These are phyloP conservation scores for Dactylis glomerata DNA, from an alignment of 176 grass and related monocot genomes.

Conservation along the genomic window DNA sequence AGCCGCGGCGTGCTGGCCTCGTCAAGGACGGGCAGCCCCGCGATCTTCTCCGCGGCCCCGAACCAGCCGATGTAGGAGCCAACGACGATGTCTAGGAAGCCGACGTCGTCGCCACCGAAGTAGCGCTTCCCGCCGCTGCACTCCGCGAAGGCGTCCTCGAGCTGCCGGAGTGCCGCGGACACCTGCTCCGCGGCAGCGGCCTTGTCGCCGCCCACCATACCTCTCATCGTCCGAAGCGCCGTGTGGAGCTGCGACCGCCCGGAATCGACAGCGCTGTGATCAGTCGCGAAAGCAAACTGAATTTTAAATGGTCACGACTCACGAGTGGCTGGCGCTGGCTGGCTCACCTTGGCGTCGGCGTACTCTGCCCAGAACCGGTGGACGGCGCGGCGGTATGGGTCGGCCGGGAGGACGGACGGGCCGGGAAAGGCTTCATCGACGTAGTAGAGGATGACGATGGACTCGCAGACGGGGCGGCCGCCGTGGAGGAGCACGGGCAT, in stretches of 20 bases:
- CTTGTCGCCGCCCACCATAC: background rate
- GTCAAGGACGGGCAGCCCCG: conserved; percentile 15
- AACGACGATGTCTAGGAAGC: conserved; percentile 41
- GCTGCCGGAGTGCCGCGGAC: background rate
- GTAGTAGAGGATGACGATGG: conserved; percentile 34
- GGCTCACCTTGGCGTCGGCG: conserved; percentile 34
- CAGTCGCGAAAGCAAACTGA: background rate
- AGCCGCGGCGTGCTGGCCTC: conserved; percentile 22
- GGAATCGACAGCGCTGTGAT: background rate
- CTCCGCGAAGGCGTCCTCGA: background rate
- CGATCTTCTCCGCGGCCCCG: conserved; percentile 26
- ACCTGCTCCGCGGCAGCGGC: background rate
- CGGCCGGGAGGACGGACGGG: background rate
- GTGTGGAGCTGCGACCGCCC: background rate
- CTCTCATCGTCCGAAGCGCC: background rate
- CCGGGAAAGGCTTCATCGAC: conserved; percentile 27
- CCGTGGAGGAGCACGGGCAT: conserved; percentile 41
- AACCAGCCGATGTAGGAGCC: conserved; percentile 44
- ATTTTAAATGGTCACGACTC: background rate
- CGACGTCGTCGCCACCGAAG: conserved; percentile 6
- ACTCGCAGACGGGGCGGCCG: conserved; percentile 35
- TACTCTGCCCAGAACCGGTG: conserved; percentile 39
- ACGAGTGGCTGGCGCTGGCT: background rate
- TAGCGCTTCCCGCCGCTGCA: background rate
- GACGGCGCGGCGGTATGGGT: conserved; percentile 29